Percentiles rank a stretch among this genome's conserved stretches.
phyloP scores from a whole-genome alignment of 225 moss, liverwort and hornwort species.

The Pseudoscleropodium purum region DNA sequence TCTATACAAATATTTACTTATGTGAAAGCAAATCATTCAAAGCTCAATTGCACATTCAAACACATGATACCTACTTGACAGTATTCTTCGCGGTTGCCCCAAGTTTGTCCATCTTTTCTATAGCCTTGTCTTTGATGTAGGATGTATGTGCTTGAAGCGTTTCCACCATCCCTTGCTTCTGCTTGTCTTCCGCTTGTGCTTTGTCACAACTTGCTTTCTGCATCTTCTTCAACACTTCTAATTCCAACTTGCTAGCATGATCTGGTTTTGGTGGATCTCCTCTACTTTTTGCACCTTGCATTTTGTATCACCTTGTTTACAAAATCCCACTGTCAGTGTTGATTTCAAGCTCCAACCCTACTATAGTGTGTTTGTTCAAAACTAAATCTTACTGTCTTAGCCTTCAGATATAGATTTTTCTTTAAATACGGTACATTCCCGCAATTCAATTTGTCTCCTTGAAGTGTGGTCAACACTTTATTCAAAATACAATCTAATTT shows the following conservation, averaged over 20 bases:
- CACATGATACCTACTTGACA: not conserved
- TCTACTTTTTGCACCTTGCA: constrained; percentile 19
- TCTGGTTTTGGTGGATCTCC: not conserved
- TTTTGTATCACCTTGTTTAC: not conserved
- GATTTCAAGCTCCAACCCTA: not conserved
- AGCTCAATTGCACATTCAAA: not conserved
- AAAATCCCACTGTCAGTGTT: not conserved
- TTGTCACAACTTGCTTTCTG: constrained; percentile 20
- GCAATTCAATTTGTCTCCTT: not conserved
- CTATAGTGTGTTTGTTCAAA: not conserved
- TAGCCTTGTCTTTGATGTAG: constrained; percentile 26
- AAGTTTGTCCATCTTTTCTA: constrained; percentile 33
- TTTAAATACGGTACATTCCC: not conserved
- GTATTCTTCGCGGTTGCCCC: not conserved
- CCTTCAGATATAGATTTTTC: not conserved
- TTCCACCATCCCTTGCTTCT: constrained; percentile 18
- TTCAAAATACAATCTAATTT: not conserved
- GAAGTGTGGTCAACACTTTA: not conserved
- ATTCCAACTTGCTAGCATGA: constrained; percentile 3
- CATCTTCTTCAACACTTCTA: constrained; percentile 14
- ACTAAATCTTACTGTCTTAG: not conserved
- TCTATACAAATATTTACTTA: not conserved
- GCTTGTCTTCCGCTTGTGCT: constrained; percentile 14
- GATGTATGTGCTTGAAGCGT: constrained; percentile 11
- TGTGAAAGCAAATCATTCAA: not conserved